Evolutionary conservation across 352 stramenopile genomes (phyloP), one percentile per base, ranked within the genome.

Genomic region (Pelagophyceae sp.): DNA sequence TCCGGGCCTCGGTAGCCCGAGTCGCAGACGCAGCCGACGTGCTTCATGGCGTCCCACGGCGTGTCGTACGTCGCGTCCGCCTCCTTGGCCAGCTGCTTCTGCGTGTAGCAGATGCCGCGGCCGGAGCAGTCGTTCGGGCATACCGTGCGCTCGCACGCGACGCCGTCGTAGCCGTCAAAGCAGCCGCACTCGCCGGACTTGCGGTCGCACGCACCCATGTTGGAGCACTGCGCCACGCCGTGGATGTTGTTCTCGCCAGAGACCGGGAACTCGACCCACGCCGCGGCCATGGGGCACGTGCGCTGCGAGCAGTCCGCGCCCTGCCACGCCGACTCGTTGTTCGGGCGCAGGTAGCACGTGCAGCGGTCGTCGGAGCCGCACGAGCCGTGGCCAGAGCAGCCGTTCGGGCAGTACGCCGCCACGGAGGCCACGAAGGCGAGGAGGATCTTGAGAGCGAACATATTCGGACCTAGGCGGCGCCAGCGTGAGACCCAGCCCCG

Each of bases 101-200:
- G 86, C 37, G 92, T 96, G 77, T 95, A 87, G 84, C 95, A 98
- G 79, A 97, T 90, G 61, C 93, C 94, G 79, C 90, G 94, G 75
- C 80, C 81, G 81, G 92, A 96, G 89, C 94, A 98, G 82, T 94
- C 86, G 85, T 96, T 97, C n/a, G 93, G 93, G 81, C 94, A 98
- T 76, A 95, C 83, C 0, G 90, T 93, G 80, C 93, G 96, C 35
- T 91, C 81, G 86, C 95, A 98, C 72, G 87, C 86, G 63, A 90
- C 86, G 76, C 85, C 87, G 69, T 90, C 87, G 80, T 90, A 91
- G 38, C 85, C 85, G 76, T 85, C 81, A 74, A 89, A 90, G 78
- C 84, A 86, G 23, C 78, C 76, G 76, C 81, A 88, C 79, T 84
- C 83, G 38, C 93, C 95, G 33, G 89, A 92, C 25, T 81, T 50